Percentiles rank a stretch among this genome's conserved stretches.
phyloP scores from a whole-genome alignment of 1,284 basidiomycete genomes.

The Gymnopus androsaceus region DNA sequence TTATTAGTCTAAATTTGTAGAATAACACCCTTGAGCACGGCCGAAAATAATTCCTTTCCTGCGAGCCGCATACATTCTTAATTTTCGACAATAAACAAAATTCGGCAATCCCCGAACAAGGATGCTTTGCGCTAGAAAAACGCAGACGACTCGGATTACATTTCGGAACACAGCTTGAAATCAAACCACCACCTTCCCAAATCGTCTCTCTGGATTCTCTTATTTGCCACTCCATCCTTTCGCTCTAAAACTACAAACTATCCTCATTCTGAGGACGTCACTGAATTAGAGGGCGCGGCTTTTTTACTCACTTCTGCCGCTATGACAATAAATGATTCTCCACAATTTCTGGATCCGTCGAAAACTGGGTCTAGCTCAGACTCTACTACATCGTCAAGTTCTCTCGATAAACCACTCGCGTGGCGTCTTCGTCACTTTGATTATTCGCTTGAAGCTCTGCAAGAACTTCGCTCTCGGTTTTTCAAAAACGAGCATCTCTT shows the following conservation, averaged over 20 bases:
- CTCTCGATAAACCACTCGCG: conserved; percentile 6
- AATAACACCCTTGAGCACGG: no score
- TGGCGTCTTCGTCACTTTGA: conserved; percentile 14
- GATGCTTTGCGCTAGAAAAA: neutral
- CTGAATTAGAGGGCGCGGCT: no score
- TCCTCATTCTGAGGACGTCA: neutral
- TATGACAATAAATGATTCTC: no score
- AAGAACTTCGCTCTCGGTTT: conserved; percentile 13
- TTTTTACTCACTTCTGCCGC: no score
- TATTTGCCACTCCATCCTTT: neutral
- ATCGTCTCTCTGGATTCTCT: neutral
- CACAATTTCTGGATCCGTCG: no score
- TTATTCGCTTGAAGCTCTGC: conserved; percentile 4
- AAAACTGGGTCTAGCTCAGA: neutral
- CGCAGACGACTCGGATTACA: conserved; percentile 3
- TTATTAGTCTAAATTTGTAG: no score
- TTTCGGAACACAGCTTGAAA: neutral
- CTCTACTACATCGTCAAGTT: neutral
- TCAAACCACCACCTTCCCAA: neutral
- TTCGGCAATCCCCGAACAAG: no score
- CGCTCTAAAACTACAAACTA: neutral
- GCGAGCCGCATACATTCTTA: no score
- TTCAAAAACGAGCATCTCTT: neutral
- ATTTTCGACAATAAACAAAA: no score
- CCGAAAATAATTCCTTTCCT: no score